Evolutionary conservation across 2,329 filamentous ascomycete genomes (phyloP), one percentile per base, ranked within the genome.

Genomic region (Calycina herbarum): DNA sequence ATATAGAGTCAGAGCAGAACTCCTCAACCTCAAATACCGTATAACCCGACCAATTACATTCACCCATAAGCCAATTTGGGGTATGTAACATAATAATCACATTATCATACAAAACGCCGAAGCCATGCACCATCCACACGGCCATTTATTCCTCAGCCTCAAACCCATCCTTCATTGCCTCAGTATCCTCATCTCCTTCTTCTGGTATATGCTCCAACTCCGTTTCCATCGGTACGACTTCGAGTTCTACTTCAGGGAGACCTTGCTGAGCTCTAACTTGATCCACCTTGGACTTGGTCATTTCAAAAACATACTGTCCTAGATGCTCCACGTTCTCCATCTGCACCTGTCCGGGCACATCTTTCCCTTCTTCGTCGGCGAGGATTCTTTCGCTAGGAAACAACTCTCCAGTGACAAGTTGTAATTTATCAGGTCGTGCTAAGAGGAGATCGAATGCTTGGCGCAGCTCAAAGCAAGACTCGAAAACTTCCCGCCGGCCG

Each of bases 261-360:
- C 74, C 74, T 57, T 70, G 70, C 63, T 76, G 69, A 29, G 71
- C 69, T 58, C 72, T 70, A 17, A 76, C 42, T 61, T 77, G 74
- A 63, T 73, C 69, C 5, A 77, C 71, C 54, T 74, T 76, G 10
- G 74, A 65, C 40, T 90, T 86, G 3, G 93, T 96, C 93, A 99
- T 99, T 78, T 99, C 92, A 76, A 87, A 97, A 27, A 99, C 94
- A 77, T 97, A 99, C 79, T 97, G 91, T 0, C 95, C 95, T 42
- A 99, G 78, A 80, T 99, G 95, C 80, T 99, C 94, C 0, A 98
- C 89, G 40, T 91, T 87, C 73, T 94, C 91, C 92, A 99, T 98
- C 24, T 87, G 82, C 0, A 88, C 89, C 72, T 86, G 84, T 13
- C 84, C 84, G 1, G 82, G 79, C 6, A 86, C 80, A 6, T 80